A percentile compares a stretch with the other conserved stretches of the same genome.
phyloP scores from a whole-genome alignment of 1,139 yeast species.

The Hanseniaspora sp. region DNA sequence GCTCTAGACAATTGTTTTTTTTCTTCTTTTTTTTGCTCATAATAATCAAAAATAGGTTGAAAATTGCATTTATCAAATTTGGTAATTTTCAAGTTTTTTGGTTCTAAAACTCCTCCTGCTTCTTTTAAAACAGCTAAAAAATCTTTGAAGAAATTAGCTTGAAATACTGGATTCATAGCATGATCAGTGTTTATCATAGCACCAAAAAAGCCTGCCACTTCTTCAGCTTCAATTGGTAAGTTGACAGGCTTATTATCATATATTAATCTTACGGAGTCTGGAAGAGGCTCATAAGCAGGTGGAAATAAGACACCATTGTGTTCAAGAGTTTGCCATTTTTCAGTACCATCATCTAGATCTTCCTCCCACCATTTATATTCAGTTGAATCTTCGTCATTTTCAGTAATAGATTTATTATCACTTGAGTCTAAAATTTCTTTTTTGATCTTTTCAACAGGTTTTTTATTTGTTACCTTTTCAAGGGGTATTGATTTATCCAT shows the following conservation, averaged over 20 bases:
- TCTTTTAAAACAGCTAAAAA: slow-evolving; percentile 60
- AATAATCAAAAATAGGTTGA: slow-evolving; percentile 58
- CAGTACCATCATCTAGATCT: slow-evolving; percentile 54
- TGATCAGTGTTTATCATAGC: slow-evolving; percentile 85
- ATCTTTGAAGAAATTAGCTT: slow-evolving; percentile 74
- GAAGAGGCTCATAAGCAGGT: slow-evolving; percentile 80
- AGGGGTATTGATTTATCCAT: background rate
- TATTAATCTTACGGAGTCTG: slow-evolving; percentile 61
- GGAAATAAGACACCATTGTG: slow-evolving; percentile 92
- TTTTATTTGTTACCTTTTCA: background rate
- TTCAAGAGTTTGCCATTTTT: slow-evolving; percentile 76
- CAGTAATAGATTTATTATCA: background rate
- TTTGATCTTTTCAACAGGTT: background rate
- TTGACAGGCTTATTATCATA: slow-evolving; percentile 67
- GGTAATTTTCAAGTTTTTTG: slow-evolving; percentile 38
- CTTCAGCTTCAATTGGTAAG: slow-evolving; percentile 76
- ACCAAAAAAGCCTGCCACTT: slow-evolving; percentile 90
- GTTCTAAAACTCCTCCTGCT: slow-evolving; percentile 44
- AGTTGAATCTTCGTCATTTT: slow-evolving; percentile 22
- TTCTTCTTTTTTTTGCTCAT: slow-evolving; percentile 58
- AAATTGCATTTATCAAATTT: slow-evolving; percentile 70
- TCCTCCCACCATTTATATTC: slow-evolving; percentile 72
- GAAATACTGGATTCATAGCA: slow-evolving; percentile 76
- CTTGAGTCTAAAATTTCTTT: background rate
- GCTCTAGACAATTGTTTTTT: slow-evolving; percentile 56